These are phyloP conservation scores for Atkinsonella hypoxylon DNA, from an alignment of 2,329 filamentous ascomycete species.

Conservation along the genomic window DNA sequence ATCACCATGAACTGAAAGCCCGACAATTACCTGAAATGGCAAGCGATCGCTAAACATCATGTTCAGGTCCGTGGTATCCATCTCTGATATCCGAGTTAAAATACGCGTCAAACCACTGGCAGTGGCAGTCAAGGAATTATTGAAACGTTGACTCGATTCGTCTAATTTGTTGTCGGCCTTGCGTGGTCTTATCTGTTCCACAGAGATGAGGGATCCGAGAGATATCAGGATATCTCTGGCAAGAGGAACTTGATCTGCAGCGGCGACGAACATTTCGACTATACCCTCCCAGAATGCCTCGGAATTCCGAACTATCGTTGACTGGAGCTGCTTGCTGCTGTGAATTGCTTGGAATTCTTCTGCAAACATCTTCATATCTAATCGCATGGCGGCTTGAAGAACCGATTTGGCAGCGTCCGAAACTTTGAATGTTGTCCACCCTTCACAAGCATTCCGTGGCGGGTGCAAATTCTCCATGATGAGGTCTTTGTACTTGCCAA, in stretches of 20 bases:
- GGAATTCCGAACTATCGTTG: constrained; percentile 58
- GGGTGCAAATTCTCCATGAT: constrained; percentile 32
- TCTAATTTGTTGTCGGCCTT: constrained; percentile 32
- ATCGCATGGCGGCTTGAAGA: constrained; percentile 41
- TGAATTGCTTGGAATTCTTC: constrained; percentile 46
- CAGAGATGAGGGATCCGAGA: constrained; percentile 55
- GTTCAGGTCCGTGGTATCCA: constrained; percentile 56
- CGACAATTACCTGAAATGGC: constrained; percentile 63
- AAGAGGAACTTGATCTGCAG: constrained; percentile 59
- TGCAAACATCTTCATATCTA: constrained; percentile 31
- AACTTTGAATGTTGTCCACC: constrained; percentile 28
- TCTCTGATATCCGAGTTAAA: constrained; percentile 68
- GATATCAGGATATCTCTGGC: constrained; percentile 63
- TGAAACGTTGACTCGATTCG: constrained; percentile 53
- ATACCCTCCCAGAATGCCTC: constrained; percentile 25
- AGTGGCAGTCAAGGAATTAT: constrained; percentile 50
- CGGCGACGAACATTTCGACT: constrained; percentile 64
- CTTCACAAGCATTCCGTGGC: constrained; percentile 16
- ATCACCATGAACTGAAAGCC: constrained; percentile 71
- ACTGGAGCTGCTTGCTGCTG: constrained; percentile 47
- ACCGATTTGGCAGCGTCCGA: constrained; percentile 31
- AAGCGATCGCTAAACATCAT: constrained; percentile 55
- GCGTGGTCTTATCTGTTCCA: constrained; percentile 58
- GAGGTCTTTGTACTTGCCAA: constrained; percentile 49
- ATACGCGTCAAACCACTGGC: constrained; percentile 55